Percentiles rank a stretch among this genome's conserved stretches.
Evolutionary conservation across 2,329 filamentous ascomycete species (phyloP).

Genomic region (Metarhizium robertsii): DNA sequence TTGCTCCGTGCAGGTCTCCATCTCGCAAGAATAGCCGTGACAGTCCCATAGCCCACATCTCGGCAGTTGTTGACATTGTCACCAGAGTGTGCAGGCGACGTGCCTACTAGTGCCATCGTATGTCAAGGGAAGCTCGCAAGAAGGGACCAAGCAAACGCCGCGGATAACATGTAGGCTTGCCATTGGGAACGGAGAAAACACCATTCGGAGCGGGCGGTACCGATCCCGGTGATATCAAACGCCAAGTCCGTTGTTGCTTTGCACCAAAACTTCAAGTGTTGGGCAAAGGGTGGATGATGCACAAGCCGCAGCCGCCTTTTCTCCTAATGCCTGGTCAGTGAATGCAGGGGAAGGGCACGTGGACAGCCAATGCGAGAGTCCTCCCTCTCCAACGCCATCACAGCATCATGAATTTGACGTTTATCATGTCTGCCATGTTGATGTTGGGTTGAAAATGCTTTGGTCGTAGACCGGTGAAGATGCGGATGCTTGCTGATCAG

Average conservation of each 20-base stretch:
- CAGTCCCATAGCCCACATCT: background rate
- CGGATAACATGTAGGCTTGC: background rate
- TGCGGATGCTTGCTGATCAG: background rate
- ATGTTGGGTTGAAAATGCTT: background rate
- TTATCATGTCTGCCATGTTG: background rate
- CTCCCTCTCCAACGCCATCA: background rate
- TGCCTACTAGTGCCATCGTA: background rate
- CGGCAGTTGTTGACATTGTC: background rate
- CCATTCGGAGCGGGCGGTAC: background rate
- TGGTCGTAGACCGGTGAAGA: background rate
- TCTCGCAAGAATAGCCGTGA: background rate
- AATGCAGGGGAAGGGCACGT: background rate
- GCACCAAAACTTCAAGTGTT: background rate
- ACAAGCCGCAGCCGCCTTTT: background rate
- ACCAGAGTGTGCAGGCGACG: background rate
- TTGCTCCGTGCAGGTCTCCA: background rate
- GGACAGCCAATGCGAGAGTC: background rate
- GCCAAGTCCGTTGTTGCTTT: background rate
- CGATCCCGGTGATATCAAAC: background rate
- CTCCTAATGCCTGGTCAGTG: background rate
- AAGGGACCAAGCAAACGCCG: background rate
- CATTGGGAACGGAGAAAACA: background rate
- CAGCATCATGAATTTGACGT: background rate
- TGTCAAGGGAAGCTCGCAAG: background rate
- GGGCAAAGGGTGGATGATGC: background rate